Base-by-base conservation (phyloP, 1,139 yeast genomes). In the Debaryomyces sp. region DNA sequence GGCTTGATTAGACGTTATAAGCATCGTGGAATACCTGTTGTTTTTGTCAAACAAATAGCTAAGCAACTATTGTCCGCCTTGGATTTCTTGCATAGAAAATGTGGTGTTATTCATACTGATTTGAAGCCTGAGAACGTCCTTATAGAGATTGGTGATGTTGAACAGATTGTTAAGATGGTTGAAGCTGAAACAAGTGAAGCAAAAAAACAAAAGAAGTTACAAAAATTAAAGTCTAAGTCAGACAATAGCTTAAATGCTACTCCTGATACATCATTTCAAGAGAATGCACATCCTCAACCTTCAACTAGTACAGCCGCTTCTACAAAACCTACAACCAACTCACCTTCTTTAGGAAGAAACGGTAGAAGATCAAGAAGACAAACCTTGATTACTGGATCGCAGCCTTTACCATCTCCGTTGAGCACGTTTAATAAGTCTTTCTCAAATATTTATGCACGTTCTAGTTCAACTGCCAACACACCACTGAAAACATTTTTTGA, bases 31-130 rank as follows among this genome's bases (percentile, higher is more conserved):
- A 77, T 89, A 22, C 96, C 96, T 0, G 64, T 84, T 10, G 79
- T 78, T 41, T 77, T 87, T 57, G 96, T 88, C 24, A 87, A 89
- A 65, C 95, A 86, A 64, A 87, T 90, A 45, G 83, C 95, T 7
- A 85, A 84, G 55, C 96, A 90, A 65, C 77, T 89, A 36, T 70
- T 89, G 46, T 73, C 86, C 18, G 90, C 94, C 0, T 71, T 89
- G 53, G 96, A 90, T 66, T 89, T 87, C 62, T 70, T 90, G 54
- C 97, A 90, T 63, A 71, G 94, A 41, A 85, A 81, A 56, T 88
- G 96, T 67, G 96, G 96, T n/a, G 85, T 90, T 32, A 87, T 90
- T 51, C 97, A 90, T 67, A 90, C 97, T 0, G 97, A 90, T 62
- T 73, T 90, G 53, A 90, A 90, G 66, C 97, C 97, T 0, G 97